These are phyloP conservation scores for Termitomyces sp. DNA, from an alignment of 768 basidiomycete species.

Conservation along the genomic window DNA sequence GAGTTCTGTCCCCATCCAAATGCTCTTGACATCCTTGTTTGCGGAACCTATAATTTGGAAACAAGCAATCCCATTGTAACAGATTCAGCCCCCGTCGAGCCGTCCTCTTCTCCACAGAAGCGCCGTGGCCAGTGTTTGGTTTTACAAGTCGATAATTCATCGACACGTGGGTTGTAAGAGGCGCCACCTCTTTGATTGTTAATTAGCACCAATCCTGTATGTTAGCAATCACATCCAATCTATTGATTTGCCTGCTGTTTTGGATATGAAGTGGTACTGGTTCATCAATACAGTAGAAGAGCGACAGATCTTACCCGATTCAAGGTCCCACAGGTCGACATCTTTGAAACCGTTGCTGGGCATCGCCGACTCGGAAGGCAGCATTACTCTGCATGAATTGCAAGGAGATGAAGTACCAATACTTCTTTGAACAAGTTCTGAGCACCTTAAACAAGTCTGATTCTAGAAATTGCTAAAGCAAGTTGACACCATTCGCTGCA, in stretches of 20 bases:
- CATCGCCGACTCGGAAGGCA: slow-evolving; percentile 85
- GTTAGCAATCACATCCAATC: slow-evolving; percentile 60
- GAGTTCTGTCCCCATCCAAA: slow-evolving; percentile 83
- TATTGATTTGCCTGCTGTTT: slow-evolving; percentile 73
- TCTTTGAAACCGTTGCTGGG: slow-evolving; percentile 50
- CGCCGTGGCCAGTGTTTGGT: slow-evolving; percentile 75
- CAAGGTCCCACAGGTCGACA: slow-evolving; percentile 56
- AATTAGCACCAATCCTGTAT: slow-evolving; percentile 2
- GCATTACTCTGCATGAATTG: slow-evolving; percentile 63
- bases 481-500: slow-evolving; percentile 43
- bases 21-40: slow-evolving; percentile 65
- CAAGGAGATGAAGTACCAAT: slow-evolving; percentile 28
- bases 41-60: slow-evolving; percentile 89
- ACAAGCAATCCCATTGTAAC: background rate
- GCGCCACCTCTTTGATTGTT: background rate
- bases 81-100: background rate
- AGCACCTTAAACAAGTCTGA: background rate
- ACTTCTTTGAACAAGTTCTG: background rate
- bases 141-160: slow-evolving; percentile 39
- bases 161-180: slow-evolving; percentile 32
- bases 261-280: slow-evolving; percentile 93
- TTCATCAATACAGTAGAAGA: background rate
- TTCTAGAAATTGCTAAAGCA: slow-evolving; percentile 36
- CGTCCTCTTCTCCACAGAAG: slow-evolving; percentile 27
- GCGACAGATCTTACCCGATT: background rate